Evolutionary conservation across 2,329 filamentous ascomycete genomes (phyloP), one percentile per base, ranked within the genome.

Genomic region (Xylariaceae sp.): DNA sequence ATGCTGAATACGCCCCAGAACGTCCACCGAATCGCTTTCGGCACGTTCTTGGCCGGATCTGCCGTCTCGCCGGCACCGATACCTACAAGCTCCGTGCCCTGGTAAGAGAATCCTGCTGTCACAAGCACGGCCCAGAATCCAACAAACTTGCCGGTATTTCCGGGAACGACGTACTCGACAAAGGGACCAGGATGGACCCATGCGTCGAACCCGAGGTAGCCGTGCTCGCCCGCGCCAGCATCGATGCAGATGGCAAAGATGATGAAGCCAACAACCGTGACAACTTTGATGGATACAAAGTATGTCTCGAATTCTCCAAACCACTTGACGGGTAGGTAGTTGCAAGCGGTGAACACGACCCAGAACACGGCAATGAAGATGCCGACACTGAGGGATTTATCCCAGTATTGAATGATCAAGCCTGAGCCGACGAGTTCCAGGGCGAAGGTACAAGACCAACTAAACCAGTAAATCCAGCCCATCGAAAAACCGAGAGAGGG

Each of bases 391-490:
- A 88, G 62, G 14, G 61, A 57, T 1, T 66, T 47, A 40, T 78
- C 69, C 85, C 84, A 88, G 60, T 83, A 88, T 57, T 87, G 78
- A 46, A 88, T 84, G 40, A 88, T 83, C 33, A 88, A 66, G 4
- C 82, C 83, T 1, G 82, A 78, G 0, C 82, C 81, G 0, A 78
- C 84, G 27, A 88, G 68, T 56, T 89, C 84, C 7, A 88, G 72
- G 1, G 83, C 82, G 50, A 77, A 85, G 0, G 83, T 87, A 41
- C 83, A 77, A 13, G 78, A 71, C 82, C 63, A 89, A 26, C 74
- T 81, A 56, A 88, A 88, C 81, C 82, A 89, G 63, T 89, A 89
- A 43, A 86, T 80, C 84, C 84, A 89, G 14, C 85, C 85, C 73
- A 88, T 83, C 14, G 83, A 73, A 53, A 88, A 88, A 6, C 83